Conservation (phyloP, 2,329 filamentous ascomycete genomes). For the Rosellinia necatrix region DNA sequence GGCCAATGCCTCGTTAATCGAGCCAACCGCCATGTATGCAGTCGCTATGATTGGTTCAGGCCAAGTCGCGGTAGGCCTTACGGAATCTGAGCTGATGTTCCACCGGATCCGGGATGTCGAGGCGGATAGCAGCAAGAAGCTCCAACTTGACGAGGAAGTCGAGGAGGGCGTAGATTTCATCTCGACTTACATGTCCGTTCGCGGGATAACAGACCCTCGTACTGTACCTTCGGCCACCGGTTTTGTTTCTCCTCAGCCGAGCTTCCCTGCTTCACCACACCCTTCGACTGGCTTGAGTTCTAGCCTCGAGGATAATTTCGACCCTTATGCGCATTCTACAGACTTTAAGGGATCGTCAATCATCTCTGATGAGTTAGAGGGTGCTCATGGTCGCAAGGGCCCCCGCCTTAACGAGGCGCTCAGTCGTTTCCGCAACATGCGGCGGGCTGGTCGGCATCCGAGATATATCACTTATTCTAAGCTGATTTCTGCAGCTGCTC, state of each 20-base stretch:
- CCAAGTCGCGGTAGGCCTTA: constrained; percentile 79
- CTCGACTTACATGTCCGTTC: constrained; percentile 60
- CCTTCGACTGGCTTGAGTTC: constrained; percentile 61
- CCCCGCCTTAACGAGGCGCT: constrained; percentile 80
- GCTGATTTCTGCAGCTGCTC: constrained; percentile 86
- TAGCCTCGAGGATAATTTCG: constrained; percentile 79
- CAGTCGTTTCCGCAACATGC: constrained; percentile 87
- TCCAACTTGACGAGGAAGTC: constrained; percentile 74
- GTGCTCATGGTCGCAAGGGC: constrained; percentile 72
- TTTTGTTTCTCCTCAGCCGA: constrained; percentile 48
- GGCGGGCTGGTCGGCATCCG: constrained; percentile 86
- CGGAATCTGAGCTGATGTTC: constrained; percentile 85
- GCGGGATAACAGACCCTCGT: constrained; percentile 60
- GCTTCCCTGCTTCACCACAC: constrained; percentile 56
- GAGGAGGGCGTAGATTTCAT: constrained; percentile 82
- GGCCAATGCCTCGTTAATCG: constrained; percentile 71
- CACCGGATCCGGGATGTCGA: constrained; percentile 73
- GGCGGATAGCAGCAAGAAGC: constrained; percentile 53
- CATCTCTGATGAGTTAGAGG: constrained; percentile 89
- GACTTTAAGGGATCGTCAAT: constrained; percentile 92
- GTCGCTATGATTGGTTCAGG: constrained; percentile 86
- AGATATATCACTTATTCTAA: constrained; percentile 97
- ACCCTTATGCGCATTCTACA: constrained; percentile 87
- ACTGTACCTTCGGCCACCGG: constrained; percentile 54
- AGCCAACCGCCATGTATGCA: constrained; percentile 88